These are phyloP conservation scores for Metarhizium album DNA, from an alignment of 2,329 filamentous ascomycete genomes.

Conservation along the genomic window DNA sequence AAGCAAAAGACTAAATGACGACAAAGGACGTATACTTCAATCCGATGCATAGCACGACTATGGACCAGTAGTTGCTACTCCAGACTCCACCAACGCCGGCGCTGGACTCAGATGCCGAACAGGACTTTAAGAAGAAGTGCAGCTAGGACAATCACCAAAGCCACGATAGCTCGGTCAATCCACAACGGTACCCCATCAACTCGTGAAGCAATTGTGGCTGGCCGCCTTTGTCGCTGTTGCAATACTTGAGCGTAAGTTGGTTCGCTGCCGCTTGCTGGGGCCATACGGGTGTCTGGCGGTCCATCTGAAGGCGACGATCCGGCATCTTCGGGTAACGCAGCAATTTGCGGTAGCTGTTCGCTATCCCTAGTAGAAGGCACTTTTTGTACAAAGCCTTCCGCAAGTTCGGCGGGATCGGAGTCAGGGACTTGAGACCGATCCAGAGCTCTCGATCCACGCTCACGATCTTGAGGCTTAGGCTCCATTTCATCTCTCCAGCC, in stretches of 20 bases:
- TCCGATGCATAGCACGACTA: too few relatives aligned
- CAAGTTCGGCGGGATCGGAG: constrained; percentile 36
- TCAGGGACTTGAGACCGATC: constrained; percentile 7
- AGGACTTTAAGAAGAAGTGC: constrained; percentile 56
- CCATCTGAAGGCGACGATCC: not conserved
- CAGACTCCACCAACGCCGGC: not conserved
- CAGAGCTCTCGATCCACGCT: not conserved
- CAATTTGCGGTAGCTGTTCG: not conserved
- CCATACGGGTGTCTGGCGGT: too few relatives aligned
- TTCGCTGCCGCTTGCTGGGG: not conserved
- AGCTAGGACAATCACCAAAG: constrained; percentile 56
- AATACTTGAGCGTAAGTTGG: not conserved
- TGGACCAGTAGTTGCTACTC: not conserved
- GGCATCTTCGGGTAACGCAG: not conserved
- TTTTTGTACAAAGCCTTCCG: constrained; percentile 50
- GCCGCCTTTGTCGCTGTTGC: constrained; percentile 6
- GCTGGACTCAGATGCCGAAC: constrained; percentile 14
- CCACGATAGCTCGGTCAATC: constrained; percentile 73
- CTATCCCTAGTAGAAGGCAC: constrained; percentile 13
- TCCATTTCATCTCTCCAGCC: constrained; percentile 64
- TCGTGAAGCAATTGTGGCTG: constrained; percentile 8
- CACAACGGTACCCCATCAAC: constrained; percentile 53
- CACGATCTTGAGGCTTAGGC: constrained; percentile 14
- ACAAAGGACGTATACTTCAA: not conserved
- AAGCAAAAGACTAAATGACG: not conserved